These are phyloP conservation scores for Echites panduratus DNA, from an alignment of 257 asterid species.

Conservation along the genomic window DNA sequence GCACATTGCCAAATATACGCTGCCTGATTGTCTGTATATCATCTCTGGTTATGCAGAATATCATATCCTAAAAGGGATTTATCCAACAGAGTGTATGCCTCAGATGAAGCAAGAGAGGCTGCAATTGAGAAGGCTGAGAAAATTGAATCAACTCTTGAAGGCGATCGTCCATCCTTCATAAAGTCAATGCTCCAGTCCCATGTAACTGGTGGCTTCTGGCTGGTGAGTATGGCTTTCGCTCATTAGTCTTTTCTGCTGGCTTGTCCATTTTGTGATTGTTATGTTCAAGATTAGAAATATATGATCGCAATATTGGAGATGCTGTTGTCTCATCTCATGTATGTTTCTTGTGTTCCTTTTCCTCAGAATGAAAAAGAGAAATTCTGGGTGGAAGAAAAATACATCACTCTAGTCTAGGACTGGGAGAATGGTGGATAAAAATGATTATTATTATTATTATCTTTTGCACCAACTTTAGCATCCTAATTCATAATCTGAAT, in stretches of 20 bases:
- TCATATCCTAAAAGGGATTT: constrained; percentile 39
- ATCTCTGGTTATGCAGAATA: constrained; percentile 29
- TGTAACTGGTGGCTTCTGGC: constrained; percentile 96
- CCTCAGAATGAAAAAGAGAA: background rate
- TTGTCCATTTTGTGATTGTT: background rate
- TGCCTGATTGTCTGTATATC: background rate
- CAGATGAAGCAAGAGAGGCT: constrained; percentile 61
- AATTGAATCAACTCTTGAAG: constrained; percentile 44
- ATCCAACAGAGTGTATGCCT: constrained; percentile 55
- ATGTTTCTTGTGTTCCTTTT: background rate
- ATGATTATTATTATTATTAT: too few relatives aligned
- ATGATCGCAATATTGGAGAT: background rate
- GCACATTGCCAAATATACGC: background rate
- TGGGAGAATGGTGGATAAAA: background rate
- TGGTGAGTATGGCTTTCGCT: constrained; percentile 43
- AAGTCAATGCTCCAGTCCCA: constrained; percentile 91
- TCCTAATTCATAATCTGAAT: background rate
- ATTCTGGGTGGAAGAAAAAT: background rate
- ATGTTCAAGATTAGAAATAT: background rate
- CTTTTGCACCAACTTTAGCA: background rate
- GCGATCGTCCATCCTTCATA: constrained; percentile 47
- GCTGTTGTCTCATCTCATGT: background rate
- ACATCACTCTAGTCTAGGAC: background rate
- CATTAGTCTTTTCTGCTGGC: background rate
- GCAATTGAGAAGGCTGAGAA: constrained; percentile 63